Base-by-base conservation (phyloP, 1,139 yeast species). In the Yamadazyma blattariae region DNA sequence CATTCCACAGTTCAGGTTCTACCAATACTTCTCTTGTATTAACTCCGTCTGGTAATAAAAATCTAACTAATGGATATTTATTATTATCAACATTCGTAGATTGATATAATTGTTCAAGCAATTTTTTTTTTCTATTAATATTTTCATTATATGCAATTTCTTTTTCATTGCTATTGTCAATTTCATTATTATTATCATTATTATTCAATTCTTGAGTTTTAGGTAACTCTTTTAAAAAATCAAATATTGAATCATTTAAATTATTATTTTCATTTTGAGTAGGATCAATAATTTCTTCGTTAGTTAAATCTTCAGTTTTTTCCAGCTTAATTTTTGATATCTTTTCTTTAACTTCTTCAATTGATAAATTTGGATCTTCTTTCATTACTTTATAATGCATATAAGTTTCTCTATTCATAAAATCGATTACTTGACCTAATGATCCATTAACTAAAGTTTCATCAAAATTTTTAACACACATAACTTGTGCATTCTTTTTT, bases 391-490 rank as follows among this genome's bases (percentile, higher is more conserved):
- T 39, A 44, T 49, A 47, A 27, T 47, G 57, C 61, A 59, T 56
- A 42, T 59, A 68, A 2, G 65, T 64, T 37, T 54, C 64, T 41
- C 58, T 54, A 48, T 59, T 67, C 49, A 68, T 50, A 38, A 71
- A 71, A 12, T 58, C 72, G 20, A 70, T 50, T 2, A 92, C 90
- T 42, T 74, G 82, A 0, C 99, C 99, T 30, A 92, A 63, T 0
- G 96, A 82, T 0, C 99, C 99, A 59, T 92, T 92, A 4, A 94
- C 98, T 30, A 92, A 67, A 1, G 84, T 77, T 18, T 81, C 88
- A 56, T 90, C 97, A 38, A 86, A 72, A 55, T 92, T 94, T 57
- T 92, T 92, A 41, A 92, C 77, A 71, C 94, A 82, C 98, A 92
- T 94, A 0, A 92, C 98, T 60, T 92, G 98, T 0, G 97, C 92